phyloP scores from a whole-genome alignment of 257 asterid species.

The Cruciata laevipes region DNA sequence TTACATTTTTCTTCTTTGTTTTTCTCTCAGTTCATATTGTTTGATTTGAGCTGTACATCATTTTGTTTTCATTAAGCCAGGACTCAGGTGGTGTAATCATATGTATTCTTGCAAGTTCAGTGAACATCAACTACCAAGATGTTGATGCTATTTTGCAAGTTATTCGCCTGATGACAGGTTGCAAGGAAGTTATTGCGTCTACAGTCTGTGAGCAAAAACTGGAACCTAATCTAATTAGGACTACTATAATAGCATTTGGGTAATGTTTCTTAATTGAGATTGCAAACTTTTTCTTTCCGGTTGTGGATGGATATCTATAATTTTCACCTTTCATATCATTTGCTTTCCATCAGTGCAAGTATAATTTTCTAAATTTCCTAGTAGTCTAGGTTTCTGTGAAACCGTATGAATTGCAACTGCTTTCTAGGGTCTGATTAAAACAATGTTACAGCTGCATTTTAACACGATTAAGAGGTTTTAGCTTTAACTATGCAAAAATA shows the following conservation, averaged over 20 bases:
- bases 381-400: not conserved
- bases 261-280: conserved; percentile 27
- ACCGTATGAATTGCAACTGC: not conserved
- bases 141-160: conserved; percentile 35
- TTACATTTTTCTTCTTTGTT: conserved; percentile 3
- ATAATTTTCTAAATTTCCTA: not conserved
- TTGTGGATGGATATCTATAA: not conserved
- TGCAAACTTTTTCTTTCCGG: not conserved
- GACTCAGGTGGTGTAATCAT: conserved; percentile 56
- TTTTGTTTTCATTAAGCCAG: conserved; percentile 34
- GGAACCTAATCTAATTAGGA: conserved; percentile 49
- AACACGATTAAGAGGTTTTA: not conserved
- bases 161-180: conserved; percentile 47
- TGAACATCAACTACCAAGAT: conserved; percentile 40
- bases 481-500: not conserved
- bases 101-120: conserved; percentile 77
- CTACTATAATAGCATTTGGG: conserved; percentile 76
- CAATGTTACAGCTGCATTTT: not conserved
- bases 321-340: not conserved
- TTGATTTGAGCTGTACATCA: not conserved
- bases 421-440: not conserved
- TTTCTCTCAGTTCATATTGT: conserved; percentile 11
- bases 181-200: conserved; percentile 52
- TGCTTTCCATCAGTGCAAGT: not conserved
- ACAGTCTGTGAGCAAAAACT: conserved; percentile 46